These are phyloP conservation scores for Passiflora organensis DNA, from an alignment of 345 rosid genomes.

Conservation along the genomic window DNA sequence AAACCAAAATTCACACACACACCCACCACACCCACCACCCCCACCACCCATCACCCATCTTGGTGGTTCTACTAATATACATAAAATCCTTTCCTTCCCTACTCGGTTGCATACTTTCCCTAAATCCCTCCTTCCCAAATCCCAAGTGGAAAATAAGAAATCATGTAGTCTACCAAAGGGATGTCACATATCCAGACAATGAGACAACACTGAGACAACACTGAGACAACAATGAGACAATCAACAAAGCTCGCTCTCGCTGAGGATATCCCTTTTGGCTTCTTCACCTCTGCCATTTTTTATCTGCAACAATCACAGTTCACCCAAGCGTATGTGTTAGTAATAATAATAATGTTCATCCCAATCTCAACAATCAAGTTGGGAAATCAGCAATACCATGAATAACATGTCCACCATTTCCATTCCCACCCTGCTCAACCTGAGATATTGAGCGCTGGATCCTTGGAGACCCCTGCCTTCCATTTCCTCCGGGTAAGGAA, in stretches of 20 bases:
- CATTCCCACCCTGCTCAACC: conserved; percentile 59
- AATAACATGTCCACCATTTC: conserved; percentile 32
- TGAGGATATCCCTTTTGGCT: not conserved
- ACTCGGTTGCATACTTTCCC: conserved; percentile 7
- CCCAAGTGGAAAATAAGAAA: conserved; percentile 7
- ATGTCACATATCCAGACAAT: not conserved
- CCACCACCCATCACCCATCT: no score
- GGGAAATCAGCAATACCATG: conserved; percentile 28
- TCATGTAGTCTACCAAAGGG: conserved; percentile 3
- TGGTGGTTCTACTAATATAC: conserved; percentile 24
- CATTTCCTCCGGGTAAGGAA: conserved; percentile 79
- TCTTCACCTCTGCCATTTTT: conserved; percentile 84
- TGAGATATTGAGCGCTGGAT: conserved; percentile 62
- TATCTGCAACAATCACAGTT: conserved; percentile 46
- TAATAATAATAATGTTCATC: not conserved
- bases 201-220: conserved; percentile 14
- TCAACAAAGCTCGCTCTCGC: not conserved
- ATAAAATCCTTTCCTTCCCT: conserved; percentile 16
- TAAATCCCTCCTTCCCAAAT: not conserved
- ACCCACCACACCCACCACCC: no score
- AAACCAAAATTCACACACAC: no score
- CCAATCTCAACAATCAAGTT: not conserved
- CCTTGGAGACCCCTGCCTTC: conserved; percentile 81
- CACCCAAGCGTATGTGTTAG: not conserved
- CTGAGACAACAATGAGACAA: conserved; percentile 6